Base-by-base conservation (phyloP, 208 protist species). In the Acanthamoeba triangularis region DNA sequence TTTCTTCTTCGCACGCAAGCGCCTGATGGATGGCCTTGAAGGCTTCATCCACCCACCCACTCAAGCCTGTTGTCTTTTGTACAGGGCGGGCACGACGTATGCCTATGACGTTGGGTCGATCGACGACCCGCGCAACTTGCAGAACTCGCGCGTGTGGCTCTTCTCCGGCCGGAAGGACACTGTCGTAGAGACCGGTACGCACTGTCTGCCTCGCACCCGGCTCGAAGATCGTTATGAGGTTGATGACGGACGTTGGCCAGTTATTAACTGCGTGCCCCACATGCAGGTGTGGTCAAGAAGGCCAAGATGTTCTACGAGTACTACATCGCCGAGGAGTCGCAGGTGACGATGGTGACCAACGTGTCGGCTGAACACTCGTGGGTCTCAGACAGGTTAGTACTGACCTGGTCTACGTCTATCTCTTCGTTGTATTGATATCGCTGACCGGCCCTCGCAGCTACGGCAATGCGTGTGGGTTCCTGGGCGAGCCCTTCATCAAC, bases 261-360 rank as follows among this genome's bases (percentile, higher is more conserved):
- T 11, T 41, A 41, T 1, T 33, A 76, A 30, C 7, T 52, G 74
- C 23, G 0, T 30, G 13, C 3, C 37, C 3, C 8, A 23, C 28
- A 35, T 3, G 20, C 52, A 87, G 78, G 78, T 18, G 78, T 87
- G 78, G 78, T 87, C 33, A 87, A 63, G 30, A 87, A 87, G 78
- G 41, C 78, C 41, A 87, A 87, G 78, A 87, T 87, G 78, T 87
- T 63, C 33, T 87, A 87, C 33, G 78, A 87, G 49, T 87, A 87
- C 30, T 87, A 87, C 49, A 61, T 87, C 41, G 28, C 23, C 30
- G 78, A 87, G 30, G 47, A 87, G 14, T 54, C 41, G 41, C 49
- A 61, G 23, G 78, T 87, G 78, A 87, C 41, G 23, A 28, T 87
- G n/a, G 78, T 87, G 20, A 63, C 78, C 7, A 87, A 87, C 49